Base-by-base conservation (phyloP, 257 asterid genomes). In the Linaria vulgaris region DNA sequence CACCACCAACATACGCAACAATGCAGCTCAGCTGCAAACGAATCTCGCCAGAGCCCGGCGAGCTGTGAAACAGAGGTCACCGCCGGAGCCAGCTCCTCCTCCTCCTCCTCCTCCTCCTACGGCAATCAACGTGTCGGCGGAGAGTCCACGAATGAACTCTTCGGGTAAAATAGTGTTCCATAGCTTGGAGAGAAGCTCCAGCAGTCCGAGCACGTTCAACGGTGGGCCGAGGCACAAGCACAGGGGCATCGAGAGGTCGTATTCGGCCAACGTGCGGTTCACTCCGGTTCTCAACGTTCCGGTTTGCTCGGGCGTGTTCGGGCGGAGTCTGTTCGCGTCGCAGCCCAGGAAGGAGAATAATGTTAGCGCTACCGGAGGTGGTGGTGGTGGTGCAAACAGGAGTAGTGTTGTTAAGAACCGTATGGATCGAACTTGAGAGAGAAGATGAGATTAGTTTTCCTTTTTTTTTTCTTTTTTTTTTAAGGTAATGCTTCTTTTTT, bases 201-300 rank as follows among this genome's bases (percentile, higher is more conserved):
- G 78, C 44, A 73, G 78, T 48, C 78, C 78, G 17, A 68, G 78
- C 44, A 46, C 50, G 53, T 65, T 71, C 56, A 71, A 71, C 34
- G 57, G 76, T 16, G 68, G 71, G 23, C 61, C 69, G 34, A 17
- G 73, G 12, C 14, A 67, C 37, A 73, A 41, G 41, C 63, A 57
- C 34, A 59, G 72, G 34, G 80, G 77, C 25, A 67, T 76, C 68
- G 71, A 67, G 68, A 71, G 80, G 54, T 76, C 80, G 0, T 71
- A 76, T 51, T 76, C 80, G 7, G 72, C 69, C 0, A 67, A 76
- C n/a, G 71, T 71, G 6, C 68, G 74, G 10, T 56, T 76, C 43
- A 56, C 74, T 50, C 80, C 77, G 71, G 74, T 76, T 15, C 70
- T 76, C 21, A 76, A 76, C 31, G 80, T 76, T 24, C 80, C 80